A percentile compares a stretch with the other conserved stretches of the same genome.
Evolutionary conservation across 768 basidiomycete genomes (phyloP).

Genomic region (Podaxis sp.): DNA sequence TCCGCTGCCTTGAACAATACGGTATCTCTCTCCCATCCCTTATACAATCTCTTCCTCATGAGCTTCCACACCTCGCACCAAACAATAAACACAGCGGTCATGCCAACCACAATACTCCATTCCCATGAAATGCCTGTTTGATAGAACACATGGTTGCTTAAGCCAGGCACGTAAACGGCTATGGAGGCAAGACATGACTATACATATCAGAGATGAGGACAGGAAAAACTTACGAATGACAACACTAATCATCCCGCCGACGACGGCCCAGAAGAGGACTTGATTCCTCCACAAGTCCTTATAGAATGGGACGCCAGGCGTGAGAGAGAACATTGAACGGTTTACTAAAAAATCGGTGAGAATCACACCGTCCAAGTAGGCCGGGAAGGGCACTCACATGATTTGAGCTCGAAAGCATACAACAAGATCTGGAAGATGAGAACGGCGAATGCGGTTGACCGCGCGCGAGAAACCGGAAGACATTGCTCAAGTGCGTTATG

Average conservation of each 20-base stretch:
- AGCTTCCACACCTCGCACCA: constrained; percentile 42
- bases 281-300: constrained; percentile 37
- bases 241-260: constrained; percentile 36
- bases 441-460: constrained; percentile 38
- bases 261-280: constrained; percentile 34
- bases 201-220: neutral
- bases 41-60: constrained; percentile 28
- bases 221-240: constrained; percentile 32
- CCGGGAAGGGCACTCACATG: constrained; percentile 26
- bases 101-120: constrained; percentile 38
- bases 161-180: constrained; percentile 39
- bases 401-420: constrained; percentile 38
- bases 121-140: constrained; percentile 39
- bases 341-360: constrained; percentile 28
- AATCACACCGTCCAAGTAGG: neutral
- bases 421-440: constrained; percentile 38
- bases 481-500: constrained; percentile 21
- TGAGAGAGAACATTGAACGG: constrained; percentile 37
- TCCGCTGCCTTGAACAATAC: no score
- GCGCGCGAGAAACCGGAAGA: constrained; percentile 35
- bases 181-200: neutral
- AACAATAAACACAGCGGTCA: constrained; percentile 34
- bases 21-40: constrained; percentile 21
- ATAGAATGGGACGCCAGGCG: constrained; percentile 34
- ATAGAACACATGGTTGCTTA: constrained; percentile 38